phyloP scores from a whole-genome alignment of 805 yeast species.

The Ogataea pini region DNA sequence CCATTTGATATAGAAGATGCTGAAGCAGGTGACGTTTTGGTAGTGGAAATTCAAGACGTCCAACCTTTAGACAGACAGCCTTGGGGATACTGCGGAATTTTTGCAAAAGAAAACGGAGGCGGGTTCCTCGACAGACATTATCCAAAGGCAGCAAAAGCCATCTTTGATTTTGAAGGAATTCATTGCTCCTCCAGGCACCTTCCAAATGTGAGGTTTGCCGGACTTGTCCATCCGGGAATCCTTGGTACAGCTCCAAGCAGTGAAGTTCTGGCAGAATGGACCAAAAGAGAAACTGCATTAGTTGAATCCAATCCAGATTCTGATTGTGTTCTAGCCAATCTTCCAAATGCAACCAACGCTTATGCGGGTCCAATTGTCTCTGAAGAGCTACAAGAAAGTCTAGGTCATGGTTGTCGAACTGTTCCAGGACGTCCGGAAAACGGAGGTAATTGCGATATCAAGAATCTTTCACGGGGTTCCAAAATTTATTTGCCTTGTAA shows the following conservation, averaged over 20 bases:
- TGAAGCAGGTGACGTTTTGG: slow-evolving; percentile 49
- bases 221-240: slow-evolving; percentile 53
- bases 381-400: slow-evolving; percentile 33
- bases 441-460: slow-evolving; percentile 57
- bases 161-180: slow-evolving; percentile 54
- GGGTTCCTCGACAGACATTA: slow-evolving; percentile 50
- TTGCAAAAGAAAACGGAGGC: slow-evolving; percentile 51
- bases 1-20: slow-evolving; percentile 48
- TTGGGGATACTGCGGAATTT: slow-evolving; percentile 55
- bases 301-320: slow-evolving; percentile 38
- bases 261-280: slow-evolving; percentile 47
- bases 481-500: slow-evolving; percentile 49
- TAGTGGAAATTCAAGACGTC: slow-evolving; percentile 51
- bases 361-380: slow-evolving; percentile 43
- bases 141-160: slow-evolving; percentile 53
- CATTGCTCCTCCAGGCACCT: slow-evolving; percentile 50
- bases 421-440: slow-evolving; percentile 55
- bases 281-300: slow-evolving; percentile 41
- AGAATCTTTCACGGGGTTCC: slow-evolving; percentile 50
- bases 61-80: slow-evolving; percentile 54
- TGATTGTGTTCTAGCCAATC: slow-evolving; percentile 41
- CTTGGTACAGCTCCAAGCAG: slow-evolving; percentile 52
- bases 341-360: slow-evolving; percentile 39
- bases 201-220: slow-evolving; percentile 51
- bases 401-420: slow-evolving; percentile 49